Evolutionary conservation across 768 basidiomycete species (phyloP), one percentile per base, ranked within the genome.

Genomic region (Tricholoma flavovirens): DNA sequence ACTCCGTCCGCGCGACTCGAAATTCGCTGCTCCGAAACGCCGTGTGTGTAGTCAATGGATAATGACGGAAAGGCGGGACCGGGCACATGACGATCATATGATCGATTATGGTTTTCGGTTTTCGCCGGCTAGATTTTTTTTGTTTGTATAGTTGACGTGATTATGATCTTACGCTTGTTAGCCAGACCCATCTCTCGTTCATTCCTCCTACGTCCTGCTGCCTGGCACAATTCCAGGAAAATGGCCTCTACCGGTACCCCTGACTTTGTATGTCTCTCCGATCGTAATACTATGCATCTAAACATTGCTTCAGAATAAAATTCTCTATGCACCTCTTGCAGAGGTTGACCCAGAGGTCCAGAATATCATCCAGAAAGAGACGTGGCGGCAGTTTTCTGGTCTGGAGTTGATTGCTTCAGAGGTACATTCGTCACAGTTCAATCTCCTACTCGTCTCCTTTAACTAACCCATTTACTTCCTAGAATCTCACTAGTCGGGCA

Each of bases 351-450:
- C 96, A 57, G 92, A 90, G 70, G 85, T 99, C 68, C 84, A 93
- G 74, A 93, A 95, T 71, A 92, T 99, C 79, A 91, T 99, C 76
- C 94, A 98, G 79, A 93, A 92, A 78, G 93, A 98, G 80, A 96
- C 92, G 74, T 98, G 94, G 95, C 78, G 96, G 64, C 96, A 98
- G 79, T 96, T 87, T 72, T 91, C 92, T 48, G 96, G 96, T 55
- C 86, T 99, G 59, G 97, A 98, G 76, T 88, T 99, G 69, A 98
- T 99, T 69, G 97, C 97, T 53, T 98, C 96, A 57, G 97, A 98
- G 86, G 94, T 95, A 59, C 61, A 78, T 59, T 15, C 5, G 4
- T 55, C 49, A 35, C 54, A 26, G 49, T 33, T 53, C 5, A 4
- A 22, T 43, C 12, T 26, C 22, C 26, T 15, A 19, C 14, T 32